Evolutionary conservation across 345 rosid genomes (phyloP), one percentile per base, ranked within the genome.

Genomic region (Cardamine resedifolia): DNA sequence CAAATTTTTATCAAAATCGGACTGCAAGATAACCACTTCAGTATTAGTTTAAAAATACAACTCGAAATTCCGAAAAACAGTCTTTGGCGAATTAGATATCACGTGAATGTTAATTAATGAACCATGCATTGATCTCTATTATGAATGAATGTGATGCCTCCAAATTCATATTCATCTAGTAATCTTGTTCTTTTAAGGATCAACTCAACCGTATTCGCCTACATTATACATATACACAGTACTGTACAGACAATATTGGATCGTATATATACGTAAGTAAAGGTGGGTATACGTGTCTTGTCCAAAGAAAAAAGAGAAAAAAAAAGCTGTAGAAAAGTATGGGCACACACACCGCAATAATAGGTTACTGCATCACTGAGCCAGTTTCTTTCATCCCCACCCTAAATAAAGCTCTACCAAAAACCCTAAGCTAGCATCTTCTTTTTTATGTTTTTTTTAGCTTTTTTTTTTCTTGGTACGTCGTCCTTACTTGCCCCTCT

Each of bases 341-440:
- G 76, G 80, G 72, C 53, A 66, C 80, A 63, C 58, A 67, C 73
- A 24, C 56, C 56, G 62, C 57, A 77, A 55, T 68, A 14, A 64
- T 77, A 70, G 79, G 67, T 57, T 48, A 77, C 80, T 77, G 80
- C 41, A 57, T 64, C 57, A 77, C 80, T 70, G 76, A 70, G 45
- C 57, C 55, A 77, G 49, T 75, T 67, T 74, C 78, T 76, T 70
- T 77, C 61, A 70, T 70, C 76, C 80, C 76, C 76, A 77, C 80
- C 39, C 80, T 77, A 77, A 52, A 12, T 68, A 68, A 64, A 63
- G 71, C 71, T 76, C 64, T 69, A 70, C 43, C 52, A 48, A 63
- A 70, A 64, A 51, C 80, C 80, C 80, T 77, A 77, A 77, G 67
- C 70, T 76, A 70, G 59, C 63, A 58, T 69, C 34, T 50, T 2